Evolutionary conservation across 1,284 basidiomycete species (phyloP).

Genomic region (Fereydounia khargensis): DNA sequence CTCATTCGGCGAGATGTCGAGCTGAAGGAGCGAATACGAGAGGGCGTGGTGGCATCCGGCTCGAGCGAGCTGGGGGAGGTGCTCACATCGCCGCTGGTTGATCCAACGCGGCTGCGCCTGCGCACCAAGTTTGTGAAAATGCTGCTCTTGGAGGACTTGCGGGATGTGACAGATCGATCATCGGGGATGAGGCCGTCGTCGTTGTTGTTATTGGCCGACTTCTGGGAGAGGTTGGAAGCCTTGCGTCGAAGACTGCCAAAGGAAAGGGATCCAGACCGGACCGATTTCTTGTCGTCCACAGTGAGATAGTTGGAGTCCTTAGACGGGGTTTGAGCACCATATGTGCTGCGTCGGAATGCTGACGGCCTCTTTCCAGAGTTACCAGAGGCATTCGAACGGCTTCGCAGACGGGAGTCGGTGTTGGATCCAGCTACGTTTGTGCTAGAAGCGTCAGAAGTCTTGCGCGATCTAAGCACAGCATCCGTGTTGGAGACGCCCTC

Average conservation of each 20-base stretch:
- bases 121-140: constrained; percentile 26
- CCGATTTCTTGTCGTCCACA: no score
- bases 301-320: no score
- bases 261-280: no score
- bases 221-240: constrained; percentile 27
- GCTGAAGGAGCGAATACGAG: constrained; percentile 23
- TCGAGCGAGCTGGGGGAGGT: no score
- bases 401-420: constrained; percentile 8
- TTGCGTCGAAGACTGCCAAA: constrained; percentile 5
- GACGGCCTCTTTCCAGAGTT: background rate
- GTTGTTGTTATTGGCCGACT: background rate
- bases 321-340: no score
- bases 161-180: constrained; percentile 30
- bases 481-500: constrained; percentile 28
- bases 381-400: constrained; percentile 10
- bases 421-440: constrained; percentile 1
- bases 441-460: constrained; percentile 6
- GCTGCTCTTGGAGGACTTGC: constrained; percentile 13
- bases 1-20: constrained; percentile 24
- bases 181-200: constrained; percentile 1
- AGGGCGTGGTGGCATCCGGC: background rate
- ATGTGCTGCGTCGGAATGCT: no score
- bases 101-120: constrained; percentile 12
- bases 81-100: background rate
- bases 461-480: constrained; percentile 18